A percentile compares a stretch with the other conserved stretches of the same genome.
phyloP scores from a whole-genome alignment of 164 flowering plant species.

The Cinnamomum micranthum region DNA sequence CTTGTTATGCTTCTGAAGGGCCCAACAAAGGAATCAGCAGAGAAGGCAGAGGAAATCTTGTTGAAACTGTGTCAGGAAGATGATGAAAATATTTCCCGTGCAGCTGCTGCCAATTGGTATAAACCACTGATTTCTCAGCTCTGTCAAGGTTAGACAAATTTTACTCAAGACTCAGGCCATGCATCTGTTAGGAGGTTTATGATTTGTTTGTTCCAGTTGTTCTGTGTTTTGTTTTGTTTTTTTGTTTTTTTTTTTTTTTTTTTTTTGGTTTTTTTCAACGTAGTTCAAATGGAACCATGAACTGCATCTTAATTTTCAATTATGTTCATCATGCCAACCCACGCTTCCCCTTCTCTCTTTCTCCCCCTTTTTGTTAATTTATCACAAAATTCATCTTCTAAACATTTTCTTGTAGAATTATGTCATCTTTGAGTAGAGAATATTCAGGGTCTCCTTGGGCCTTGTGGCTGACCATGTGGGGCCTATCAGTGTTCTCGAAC shows the following conservation, averaged over 20 bases:
- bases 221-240: neutral
- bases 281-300: neutral
- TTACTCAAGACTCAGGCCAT: neutral
- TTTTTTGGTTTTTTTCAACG: neutral
- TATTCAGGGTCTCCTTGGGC: neutral
- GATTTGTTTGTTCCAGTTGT: neutral
- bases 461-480: neutral
- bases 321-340: neutral
- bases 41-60: slow-evolving; percentile 51
- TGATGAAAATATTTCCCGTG: slow-evolving; percentile 42
- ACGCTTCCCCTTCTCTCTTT: neutral
- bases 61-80: slow-evolving; percentile 47
- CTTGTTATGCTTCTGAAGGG: slow-evolving; percentile 51
- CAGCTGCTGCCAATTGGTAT: slow-evolving; percentile 58
- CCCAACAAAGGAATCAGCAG: slow-evolving; percentile 38
- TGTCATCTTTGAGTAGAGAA: neutral
- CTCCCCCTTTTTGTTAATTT: no score
- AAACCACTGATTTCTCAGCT: slow-evolving; percentile 51
- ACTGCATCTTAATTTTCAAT: neutral
- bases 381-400: no score
- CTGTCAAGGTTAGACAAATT: slow-evolving; percentile 39
- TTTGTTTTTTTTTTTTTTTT: neutral
- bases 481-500: neutral
- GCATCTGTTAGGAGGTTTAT: neutral
- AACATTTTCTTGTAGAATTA: no score